Percentiles rank a stretch among this genome's conserved stretches.
Conservation (phyloP, 257 asterid genomes). For the Ilex aquifolium region DNA sequence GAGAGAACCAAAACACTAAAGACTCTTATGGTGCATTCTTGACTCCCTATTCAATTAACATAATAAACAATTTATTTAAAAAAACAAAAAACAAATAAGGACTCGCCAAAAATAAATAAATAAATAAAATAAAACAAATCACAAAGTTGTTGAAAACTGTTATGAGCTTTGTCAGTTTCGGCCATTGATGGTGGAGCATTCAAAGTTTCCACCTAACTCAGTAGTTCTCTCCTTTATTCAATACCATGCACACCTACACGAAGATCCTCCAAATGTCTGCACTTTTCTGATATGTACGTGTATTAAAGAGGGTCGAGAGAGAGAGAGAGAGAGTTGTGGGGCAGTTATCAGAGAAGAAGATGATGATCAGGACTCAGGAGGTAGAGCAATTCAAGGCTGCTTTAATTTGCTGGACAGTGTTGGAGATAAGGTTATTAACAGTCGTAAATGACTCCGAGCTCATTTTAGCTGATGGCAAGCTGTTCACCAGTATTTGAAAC, state of each 20-base stretch:
- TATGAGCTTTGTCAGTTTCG: constrained; percentile 38
- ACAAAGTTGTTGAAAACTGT: constrained; percentile 33
- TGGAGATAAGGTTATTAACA: constrained; percentile 64
- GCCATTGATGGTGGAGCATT: constrained; percentile 51
- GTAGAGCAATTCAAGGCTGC: constrained; percentile 69
- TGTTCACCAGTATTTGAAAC: constrained; percentile 79
- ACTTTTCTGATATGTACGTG: constrained; percentile 8
- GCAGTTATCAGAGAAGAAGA: neutral
- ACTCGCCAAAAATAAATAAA: too few relatives aligned
- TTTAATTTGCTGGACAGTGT: constrained; percentile 85
- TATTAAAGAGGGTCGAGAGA: constrained; percentile 11
- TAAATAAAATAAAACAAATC: constrained; percentile 1
- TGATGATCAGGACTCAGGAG: constrained; percentile 20
- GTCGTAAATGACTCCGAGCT: constrained; percentile 85
- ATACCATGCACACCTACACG: constrained; percentile 9
- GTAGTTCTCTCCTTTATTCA: constrained; percentile 14
- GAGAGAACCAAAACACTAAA: too few relatives aligned
- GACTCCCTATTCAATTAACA: constrained; percentile 33
- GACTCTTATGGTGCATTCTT: constrained; percentile 53
- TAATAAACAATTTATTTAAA: too few relatives aligned
- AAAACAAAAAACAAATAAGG: neutral
- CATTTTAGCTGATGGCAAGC: constrained; percentile 64
- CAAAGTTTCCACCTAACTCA: constrained; percentile 50
- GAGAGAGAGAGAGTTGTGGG: neutral
- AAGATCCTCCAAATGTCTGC: neutral